Conservation (phyloP, 139 green algal genomes). For the Chlamydomonas incerta region DNA sequence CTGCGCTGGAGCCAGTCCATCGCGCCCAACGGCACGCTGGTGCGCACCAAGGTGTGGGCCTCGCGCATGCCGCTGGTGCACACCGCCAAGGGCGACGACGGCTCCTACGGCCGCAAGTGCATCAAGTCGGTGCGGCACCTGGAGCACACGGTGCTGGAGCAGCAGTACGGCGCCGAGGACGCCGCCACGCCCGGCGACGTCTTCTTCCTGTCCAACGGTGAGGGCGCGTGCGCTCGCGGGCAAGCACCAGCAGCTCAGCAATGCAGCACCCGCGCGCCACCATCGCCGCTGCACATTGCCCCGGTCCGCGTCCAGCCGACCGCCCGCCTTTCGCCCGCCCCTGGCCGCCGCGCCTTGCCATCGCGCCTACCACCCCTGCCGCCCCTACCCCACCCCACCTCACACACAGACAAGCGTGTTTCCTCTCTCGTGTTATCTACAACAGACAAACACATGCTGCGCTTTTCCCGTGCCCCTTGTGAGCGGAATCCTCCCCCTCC, state of each 20-base stretch:
- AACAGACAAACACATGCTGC: too few relatives aligned
- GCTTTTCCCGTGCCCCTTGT: too few relatives aligned
- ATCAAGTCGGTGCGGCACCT: conserved; percentile 6
- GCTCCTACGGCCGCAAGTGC: conserved; percentile 25
- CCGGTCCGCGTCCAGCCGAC: too few relatives aligned
- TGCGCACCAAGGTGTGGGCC: conserved; percentile 1
- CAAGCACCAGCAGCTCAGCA: too few relatives aligned
- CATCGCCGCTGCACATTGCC: too few relatives aligned
- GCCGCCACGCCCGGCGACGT: neutral
- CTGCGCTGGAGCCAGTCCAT: conserved; percentile 1
- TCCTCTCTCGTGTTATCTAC: too few relatives aligned
- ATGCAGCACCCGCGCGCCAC: too few relatives aligned
- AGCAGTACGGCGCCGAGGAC: conserved; percentile 8
- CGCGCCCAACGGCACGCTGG: conserved; percentile 6
- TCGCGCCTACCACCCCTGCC: neutral
- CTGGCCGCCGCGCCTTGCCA: too few relatives aligned
- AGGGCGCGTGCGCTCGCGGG: too few relatives aligned
- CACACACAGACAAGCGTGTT: neutral
- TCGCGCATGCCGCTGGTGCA: conserved; percentile 22
- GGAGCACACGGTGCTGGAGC: conserved; percentile 17
- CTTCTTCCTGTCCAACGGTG: conserved; percentile 30
- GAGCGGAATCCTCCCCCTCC: neutral
- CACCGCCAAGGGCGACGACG: conserved; percentile 1
- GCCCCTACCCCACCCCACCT: neutral
- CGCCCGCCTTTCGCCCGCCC: too few relatives aligned